These are phyloP conservation scores for Termitomyces sp. DNA, from an alignment of 768 basidiomycete genomes.

Conservation along the genomic window DNA sequence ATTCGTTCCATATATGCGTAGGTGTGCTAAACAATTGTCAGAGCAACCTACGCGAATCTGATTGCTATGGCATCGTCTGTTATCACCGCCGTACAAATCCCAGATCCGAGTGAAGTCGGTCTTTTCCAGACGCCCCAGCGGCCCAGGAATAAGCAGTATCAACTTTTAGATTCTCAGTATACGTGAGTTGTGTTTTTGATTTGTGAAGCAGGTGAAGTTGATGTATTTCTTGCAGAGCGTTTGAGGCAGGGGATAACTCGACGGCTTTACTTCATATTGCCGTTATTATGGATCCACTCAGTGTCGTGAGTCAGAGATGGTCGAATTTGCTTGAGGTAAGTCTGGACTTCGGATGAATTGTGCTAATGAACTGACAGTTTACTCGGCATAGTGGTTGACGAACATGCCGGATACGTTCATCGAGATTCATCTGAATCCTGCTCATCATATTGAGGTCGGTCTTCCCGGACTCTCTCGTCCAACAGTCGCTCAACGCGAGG, in stretches of 20 bases:
- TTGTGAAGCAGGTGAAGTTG: background rate
- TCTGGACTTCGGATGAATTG: background rate
- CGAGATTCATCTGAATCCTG: slow-evolving; percentile 78
- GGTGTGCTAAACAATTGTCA: slow-evolving; percentile 21
- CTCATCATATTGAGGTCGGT: slow-evolving; percentile 59
- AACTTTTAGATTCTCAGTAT: slow-evolving; percentile 50
- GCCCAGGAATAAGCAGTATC: slow-evolving; percentile 59
- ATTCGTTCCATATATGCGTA: background rate
- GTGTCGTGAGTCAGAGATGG: slow-evolving; percentile 83
- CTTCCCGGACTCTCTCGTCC: background rate
- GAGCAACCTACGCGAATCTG: slow-evolving; percentile 51
- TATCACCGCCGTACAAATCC: slow-evolving; percentile 63
- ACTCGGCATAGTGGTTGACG: slow-evolving; percentile 49
- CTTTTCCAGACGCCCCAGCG: slow-evolving; percentile 62
- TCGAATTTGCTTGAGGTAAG: slow-evolving; percentile 70
- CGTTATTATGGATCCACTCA: slow-evolving; percentile 79
- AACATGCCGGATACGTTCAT: slow-evolving; percentile 61
- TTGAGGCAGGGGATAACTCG: slow-evolving; percentile 61
- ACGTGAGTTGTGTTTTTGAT: slow-evolving; percentile 46
- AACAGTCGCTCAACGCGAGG: background rate
- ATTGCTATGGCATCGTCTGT: slow-evolving; percentile 67
- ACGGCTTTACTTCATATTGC: slow-evolving; percentile 68
- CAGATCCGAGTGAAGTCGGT: slow-evolving; percentile 69
- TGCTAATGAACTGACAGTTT: background rate
- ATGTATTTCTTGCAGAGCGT: slow-evolving; percentile 40